Base-by-base conservation (phyloP, 2,329 filamentous ascomycete genomes). In the Cladophialophora yegresii region DNA sequence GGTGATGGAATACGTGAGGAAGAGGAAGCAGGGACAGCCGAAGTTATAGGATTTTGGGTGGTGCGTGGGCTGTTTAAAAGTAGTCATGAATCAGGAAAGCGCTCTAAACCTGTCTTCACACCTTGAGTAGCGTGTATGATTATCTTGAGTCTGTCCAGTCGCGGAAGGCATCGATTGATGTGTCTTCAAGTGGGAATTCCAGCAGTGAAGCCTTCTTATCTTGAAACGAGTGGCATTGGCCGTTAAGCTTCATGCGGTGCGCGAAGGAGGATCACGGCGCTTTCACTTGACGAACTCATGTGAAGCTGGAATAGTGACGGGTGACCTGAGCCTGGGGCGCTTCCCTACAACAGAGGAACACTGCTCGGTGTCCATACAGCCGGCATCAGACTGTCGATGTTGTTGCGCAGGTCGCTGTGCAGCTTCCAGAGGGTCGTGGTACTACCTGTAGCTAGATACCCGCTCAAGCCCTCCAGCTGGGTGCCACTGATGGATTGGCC, bases 1-100 rank as follows among this genome's bases (percentile, higher is more conserved):
- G 32, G 72, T 84, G 20, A 70, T 75, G 58, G 71, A 67, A 63
- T 73, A 73, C 67, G 66, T 75, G 33, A 74, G 64, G 68, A 59
- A 65, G 68, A 59, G 66, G 68, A 59, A 13, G 12, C 28, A 59
- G 28, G 13, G 28, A 22, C 43, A 50, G 56, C n/a, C 45, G 26
- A 59, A 59, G 57, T 51, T 59, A 40, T 59, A 32, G 33, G 16
- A n/a, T 3, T 7, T 2, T n/a, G 6, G 36, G 36, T 16, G 36
- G 16, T 43, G 36, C 13, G 16, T 43, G 36, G 36, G 7, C 16
- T 43, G 1, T n/a, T n/a, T n/a, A 7, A 40, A 20, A 16, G 16
- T 43, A 43, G 36, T 20, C 13, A 43, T 0, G 6, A 16, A 8
- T 43, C 8, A 43, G n/a, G 1, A 43, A 16, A n/a, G 16, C 16